phyloP scores from a whole-genome alignment of 192 early-diverging fungal species.

The Linnemannia schmuckeri region DNA sequence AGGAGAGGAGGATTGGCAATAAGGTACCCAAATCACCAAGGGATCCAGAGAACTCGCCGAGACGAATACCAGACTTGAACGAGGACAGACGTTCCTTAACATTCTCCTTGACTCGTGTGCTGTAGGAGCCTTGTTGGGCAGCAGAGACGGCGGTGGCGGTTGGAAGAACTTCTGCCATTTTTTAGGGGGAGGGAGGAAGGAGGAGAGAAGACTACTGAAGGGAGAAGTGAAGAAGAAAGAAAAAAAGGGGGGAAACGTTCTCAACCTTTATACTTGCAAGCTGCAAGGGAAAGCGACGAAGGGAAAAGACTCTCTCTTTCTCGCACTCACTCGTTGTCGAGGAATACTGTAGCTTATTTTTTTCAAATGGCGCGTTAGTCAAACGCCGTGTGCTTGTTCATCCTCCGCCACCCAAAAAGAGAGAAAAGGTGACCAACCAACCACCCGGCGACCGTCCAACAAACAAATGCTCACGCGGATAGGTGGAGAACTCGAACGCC shows the following conservation, averaged over 20 bases:
- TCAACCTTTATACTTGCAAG: background rate
- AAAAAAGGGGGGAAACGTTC: background rate
- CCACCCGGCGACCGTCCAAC: background rate
- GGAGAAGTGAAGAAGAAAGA: background rate
- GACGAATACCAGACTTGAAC: constrained; percentile 29
- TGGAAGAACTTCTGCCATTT: constrained; percentile 36
- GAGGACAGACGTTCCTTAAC: constrained; percentile 25
- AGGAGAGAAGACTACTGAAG: background rate
- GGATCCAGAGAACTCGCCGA: constrained; percentile 67
- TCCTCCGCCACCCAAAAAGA: background rate
- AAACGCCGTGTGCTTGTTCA: background rate
- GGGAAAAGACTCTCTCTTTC: background rate
- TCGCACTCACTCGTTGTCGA: background rate
- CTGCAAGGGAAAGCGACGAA: background rate
- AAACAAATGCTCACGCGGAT: background rate
- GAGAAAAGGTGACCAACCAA: background rate
- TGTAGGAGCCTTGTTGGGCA: background rate
- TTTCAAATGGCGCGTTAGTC: background rate
- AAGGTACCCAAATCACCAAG: constrained; percentile 86
- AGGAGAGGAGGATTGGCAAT: constrained; percentile 88
- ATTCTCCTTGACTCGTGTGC: constrained; percentile 26
- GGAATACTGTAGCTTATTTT: background rate
- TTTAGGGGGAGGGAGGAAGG: background rate
- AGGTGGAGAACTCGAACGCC: background rate
- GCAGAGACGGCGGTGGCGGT: background rate